A percentile compares a stretch with the other conserved stretches of the same genome.
These are phyloP conservation scores for Debaryomycetaceae sp. DNA, from an alignment of 1,139 yeast species.

Conservation along the genomic window DNA sequence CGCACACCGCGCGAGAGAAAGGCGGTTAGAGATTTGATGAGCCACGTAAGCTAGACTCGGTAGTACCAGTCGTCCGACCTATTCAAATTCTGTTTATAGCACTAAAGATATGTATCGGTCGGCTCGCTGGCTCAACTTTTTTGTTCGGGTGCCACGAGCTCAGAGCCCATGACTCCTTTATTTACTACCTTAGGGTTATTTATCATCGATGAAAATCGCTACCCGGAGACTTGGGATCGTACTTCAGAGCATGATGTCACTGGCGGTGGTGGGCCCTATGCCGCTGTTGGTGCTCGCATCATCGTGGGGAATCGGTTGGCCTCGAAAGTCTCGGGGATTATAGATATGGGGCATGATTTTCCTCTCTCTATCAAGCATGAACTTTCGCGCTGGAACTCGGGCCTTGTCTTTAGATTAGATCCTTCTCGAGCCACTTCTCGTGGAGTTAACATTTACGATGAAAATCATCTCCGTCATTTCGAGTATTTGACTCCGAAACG, in stretches of 20 bases:
- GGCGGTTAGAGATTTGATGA: background rate
- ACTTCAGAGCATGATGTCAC: slow-evolving; percentile 42
- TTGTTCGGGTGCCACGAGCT: no score
- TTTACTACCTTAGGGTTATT: slow-evolving; percentile 76
- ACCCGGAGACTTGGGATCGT: slow-evolving; percentile 29
- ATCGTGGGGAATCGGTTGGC: slow-evolving; percentile 28
- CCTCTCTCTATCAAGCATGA: slow-evolving; percentile 38
- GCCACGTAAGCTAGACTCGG: no score
- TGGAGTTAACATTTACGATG: slow-evolving; percentile 69
- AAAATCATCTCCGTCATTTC: slow-evolving; percentile 43
- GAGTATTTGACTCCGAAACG: slow-evolving; percentile 45
- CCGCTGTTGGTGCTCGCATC: slow-evolving; percentile 65
- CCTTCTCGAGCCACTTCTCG: slow-evolving; percentile 54
- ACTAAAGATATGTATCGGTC: no score
- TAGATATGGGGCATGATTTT: slow-evolving; percentile 75
- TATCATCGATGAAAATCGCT: slow-evolving; percentile 80
- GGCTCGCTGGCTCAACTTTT: no score
- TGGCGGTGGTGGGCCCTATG: slow-evolving; percentile 90
- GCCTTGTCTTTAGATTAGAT: slow-evolving; percentile 44
- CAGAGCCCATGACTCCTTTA: slow-evolving; percentile 14
- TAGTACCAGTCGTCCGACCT: no score
- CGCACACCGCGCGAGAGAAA: no score
- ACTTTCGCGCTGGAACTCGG: slow-evolving; percentile 52
- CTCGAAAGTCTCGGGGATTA: slow-evolving; percentile 46
- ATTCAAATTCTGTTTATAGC: no score